Conservation (phyloP, 495 filamentous ascomycete species). For the Xylaria curta region DNA sequence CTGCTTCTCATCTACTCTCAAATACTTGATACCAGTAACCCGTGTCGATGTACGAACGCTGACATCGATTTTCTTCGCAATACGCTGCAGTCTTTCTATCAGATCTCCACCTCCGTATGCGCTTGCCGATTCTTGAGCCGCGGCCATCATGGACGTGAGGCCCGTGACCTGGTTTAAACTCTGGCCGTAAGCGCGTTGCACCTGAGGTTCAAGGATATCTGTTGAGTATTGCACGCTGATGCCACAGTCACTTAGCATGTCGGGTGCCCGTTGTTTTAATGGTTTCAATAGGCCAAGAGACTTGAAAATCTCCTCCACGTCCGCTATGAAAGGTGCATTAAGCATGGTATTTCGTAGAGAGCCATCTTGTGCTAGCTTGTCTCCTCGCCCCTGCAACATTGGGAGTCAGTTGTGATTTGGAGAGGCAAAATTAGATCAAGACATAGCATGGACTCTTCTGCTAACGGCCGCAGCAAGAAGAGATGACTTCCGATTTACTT, state of each 20-base stretch:
- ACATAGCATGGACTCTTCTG: background rate
- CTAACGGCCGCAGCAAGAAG: background rate
- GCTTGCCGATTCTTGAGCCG: constrained; percentile 33
- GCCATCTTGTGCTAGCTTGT: constrained; percentile 27
- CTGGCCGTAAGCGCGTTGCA: constrained; percentile 52
- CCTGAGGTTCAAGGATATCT: constrained; percentile 56
- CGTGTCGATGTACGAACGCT: constrained; percentile 28
- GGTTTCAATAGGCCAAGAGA: constrained; percentile 27
- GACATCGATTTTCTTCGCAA: constrained; percentile 19
- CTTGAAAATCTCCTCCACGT: constrained; percentile 28
- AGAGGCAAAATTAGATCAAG: background rate
- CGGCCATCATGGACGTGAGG: constrained; percentile 30
- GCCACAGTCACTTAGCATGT: constrained; percentile 24
- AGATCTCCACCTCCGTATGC: constrained; percentile 33
- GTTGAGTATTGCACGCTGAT: constrained; percentile 32
- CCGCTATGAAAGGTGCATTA: constrained; percentile 24
- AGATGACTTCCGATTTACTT: background rate
- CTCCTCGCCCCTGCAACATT: constrained; percentile 23
- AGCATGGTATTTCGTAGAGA: constrained; percentile 23
- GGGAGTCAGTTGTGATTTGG: background rate
- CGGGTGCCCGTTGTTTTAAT: constrained; percentile 22
- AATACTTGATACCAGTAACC: constrained; percentile 29
- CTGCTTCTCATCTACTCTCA: constrained; percentile 22
- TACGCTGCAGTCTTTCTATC: constrained; percentile 33
- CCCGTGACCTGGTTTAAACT: constrained; percentile 24